A percentile compares a stretch with the other conserved stretches of the same genome.
Evolutionary conservation across 257 asterid genomes (phyloP).

Genomic region (Nicotiana noctiflora): DNA sequence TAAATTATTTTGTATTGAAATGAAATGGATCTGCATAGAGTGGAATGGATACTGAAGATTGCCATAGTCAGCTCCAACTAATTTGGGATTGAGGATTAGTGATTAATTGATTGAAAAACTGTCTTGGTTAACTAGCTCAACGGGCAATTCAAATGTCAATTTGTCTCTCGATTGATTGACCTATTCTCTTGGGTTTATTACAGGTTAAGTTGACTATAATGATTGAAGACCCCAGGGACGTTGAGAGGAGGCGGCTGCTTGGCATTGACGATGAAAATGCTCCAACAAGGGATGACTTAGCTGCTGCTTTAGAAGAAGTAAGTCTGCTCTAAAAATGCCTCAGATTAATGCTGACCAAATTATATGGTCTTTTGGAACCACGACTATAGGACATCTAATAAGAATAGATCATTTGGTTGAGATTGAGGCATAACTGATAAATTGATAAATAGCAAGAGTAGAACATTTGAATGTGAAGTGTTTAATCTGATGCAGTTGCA

Average conservation of each 20-base stretch:
- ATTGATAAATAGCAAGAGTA: neutral
- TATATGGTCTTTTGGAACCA: neutral
- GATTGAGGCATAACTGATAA: neutral
- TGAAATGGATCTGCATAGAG: neutral
- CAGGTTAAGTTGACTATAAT: constrained; percentile 76
- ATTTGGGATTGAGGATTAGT: neutral
- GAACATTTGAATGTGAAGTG: neutral
- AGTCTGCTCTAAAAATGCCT: constrained; percentile 4
- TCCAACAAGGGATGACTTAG: constrained; percentile 91
- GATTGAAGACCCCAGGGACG: constrained; percentile 98
- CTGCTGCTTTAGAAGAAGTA: constrained; percentile 73
- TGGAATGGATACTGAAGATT: constrained; percentile 1
- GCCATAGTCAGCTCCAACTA: neutral
- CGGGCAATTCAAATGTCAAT: neutral
- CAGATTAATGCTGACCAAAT: neutral
- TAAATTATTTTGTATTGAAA: neutral
- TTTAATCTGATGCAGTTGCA: neutral
- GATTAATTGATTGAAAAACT: neutral
- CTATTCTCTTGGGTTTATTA: neutral
- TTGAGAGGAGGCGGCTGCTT: constrained; percentile 83
- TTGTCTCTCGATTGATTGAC: neutral
- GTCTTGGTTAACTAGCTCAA: neutral
- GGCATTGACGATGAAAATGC: constrained; percentile 93
- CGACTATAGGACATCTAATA: neutral
- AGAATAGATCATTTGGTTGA: neutral